phyloP scores from a whole-genome alignment of 805 yeast genomes.

The Wickerhamiella azyma region DNA sequence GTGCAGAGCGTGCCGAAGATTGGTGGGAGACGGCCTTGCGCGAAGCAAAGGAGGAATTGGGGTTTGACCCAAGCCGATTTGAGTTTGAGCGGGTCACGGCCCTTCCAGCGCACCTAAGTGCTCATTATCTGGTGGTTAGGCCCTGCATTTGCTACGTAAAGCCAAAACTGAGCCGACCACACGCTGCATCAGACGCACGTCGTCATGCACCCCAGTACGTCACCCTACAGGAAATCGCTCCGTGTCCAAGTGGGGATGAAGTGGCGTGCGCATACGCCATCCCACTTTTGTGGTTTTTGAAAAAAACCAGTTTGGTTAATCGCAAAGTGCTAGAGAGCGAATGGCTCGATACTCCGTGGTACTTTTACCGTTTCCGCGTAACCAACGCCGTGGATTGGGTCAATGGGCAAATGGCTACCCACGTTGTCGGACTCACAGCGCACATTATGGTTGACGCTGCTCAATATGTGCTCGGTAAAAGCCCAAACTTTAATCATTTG shows the following conservation, averaged over 20 bases:
- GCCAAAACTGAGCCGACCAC: not conserved
- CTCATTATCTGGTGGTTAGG: constrained; percentile 7
- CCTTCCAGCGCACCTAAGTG: constrained; percentile 10
- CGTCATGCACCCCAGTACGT: constrained; percentile 1
- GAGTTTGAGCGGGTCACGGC: not conserved
- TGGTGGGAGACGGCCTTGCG: constrained; percentile 12
- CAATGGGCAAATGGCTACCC: constrained; percentile 1
- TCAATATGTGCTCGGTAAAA: not conserved
- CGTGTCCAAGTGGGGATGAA: constrained; percentile 7
- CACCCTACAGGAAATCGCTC: constrained; percentile 9
- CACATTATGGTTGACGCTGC: constrained; percentile 12
- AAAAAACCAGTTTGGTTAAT: not conserved
- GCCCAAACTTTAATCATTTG: constrained; percentile 6
- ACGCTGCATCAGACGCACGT: not conserved
- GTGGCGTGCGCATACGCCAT: constrained; percentile 10
- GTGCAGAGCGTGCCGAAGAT: constrained; percentile 9
- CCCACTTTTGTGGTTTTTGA: constrained; percentile 7
- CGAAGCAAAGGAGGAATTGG: constrained; percentile 9
- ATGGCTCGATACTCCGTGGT: constrained; percentile 10
- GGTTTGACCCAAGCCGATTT: constrained; percentile 6
- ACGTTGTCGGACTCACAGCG: constrained; percentile 11
- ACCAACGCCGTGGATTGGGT: not conserved
- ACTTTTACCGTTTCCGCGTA: constrained; percentile 6
- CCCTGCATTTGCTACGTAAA: constrained; percentile 6
- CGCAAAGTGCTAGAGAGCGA: not conserved